These are phyloP conservation scores for Diaporthe caulivora DNA, from an alignment of 2,329 filamentous ascomycete species.

Conservation along the genomic window DNA sequence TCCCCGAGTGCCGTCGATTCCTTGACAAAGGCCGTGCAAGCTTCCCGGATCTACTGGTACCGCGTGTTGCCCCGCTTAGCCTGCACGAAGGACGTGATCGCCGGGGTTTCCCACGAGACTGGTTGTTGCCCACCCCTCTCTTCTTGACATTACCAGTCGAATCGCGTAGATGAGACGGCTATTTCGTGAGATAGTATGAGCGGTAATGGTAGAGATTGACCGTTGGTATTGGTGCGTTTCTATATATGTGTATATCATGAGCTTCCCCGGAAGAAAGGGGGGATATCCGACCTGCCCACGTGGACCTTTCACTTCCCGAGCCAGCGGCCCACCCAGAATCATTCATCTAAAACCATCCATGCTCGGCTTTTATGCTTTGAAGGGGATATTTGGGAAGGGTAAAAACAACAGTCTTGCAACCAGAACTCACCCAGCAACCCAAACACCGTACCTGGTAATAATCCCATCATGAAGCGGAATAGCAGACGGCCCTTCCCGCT, in stretches of 20 bases:
- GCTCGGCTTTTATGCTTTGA: not conserved
- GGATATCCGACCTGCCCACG: not conserved
- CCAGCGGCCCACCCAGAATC: not conserved
- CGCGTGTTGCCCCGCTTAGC: too few relatives aligned
- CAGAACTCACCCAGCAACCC: not conserved
- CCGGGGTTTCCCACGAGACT: not conserved
- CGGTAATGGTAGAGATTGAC: not conserved
- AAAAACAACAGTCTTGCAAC: not conserved
- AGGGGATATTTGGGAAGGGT: too few relatives aligned
- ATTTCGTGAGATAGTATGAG: too few relatives aligned
- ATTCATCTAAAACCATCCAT: not conserved
- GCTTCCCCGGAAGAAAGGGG: not conserved
- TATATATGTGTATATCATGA: slow-evolving; percentile 13
- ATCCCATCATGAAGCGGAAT: not conserved
- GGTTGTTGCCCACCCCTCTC: not conserved
- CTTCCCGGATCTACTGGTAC: too few relatives aligned
- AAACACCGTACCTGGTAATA: slow-evolving; percentile 4
- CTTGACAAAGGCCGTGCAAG: too few relatives aligned
- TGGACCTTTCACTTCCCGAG: not conserved
- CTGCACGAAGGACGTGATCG: not conserved
- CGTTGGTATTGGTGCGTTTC: slow-evolving; percentile 19
- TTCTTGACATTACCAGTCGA: not conserved
- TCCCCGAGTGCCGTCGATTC: too few relatives aligned
- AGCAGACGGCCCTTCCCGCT: not conserved
- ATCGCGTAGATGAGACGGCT: too few relatives aligned